A percentile compares a stretch with the other conserved stretches of the same genome.
Conservation (phyloP, 129 eudicot genomes). For the Flaveria brownii region DNA sequence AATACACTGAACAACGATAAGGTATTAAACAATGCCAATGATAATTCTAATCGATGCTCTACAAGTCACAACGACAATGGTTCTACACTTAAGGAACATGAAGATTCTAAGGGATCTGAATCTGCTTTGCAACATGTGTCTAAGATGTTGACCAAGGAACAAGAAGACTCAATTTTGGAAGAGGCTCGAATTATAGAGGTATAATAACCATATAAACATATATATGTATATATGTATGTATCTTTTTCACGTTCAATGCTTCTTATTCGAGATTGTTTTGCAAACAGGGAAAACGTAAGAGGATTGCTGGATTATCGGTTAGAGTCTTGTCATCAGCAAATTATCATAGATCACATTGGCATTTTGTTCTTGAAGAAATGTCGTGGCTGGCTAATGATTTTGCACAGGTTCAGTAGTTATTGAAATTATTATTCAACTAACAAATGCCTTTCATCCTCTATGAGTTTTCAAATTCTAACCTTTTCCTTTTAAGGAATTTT, state of each 20-base stretch:
- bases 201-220: neutral
- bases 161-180: conserved; percentile 77
- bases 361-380: conserved; percentile 93
- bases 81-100: conserved; percentile 32
- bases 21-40: conserved; percentile 30
- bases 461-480: neutral
- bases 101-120: conserved; percentile 37
- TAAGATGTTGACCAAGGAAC: conserved; percentile 52
- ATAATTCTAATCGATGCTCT: conserved; percentile 26
- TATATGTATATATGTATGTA: neutral
- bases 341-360: conserved; percentile 73
- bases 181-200: conserved; percentile 94
- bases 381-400: conserved; percentile 98
- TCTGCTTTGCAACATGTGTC: conserved; percentile 37
- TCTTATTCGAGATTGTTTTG: conserved; percentile 30
- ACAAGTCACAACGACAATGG: conserved; percentile 47
- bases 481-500: neutral
- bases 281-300: conserved; percentile 81
- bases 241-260: neutral
- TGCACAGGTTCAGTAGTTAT: conserved; percentile 66
- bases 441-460: conserved; percentile 10
- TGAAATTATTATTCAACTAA: neutral
- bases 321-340: conserved; percentile 33
- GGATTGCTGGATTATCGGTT: conserved; percentile 69
- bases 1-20: conserved; percentile 30